Conservation (phyloP, 805 yeast species). For the Blastobotrys peoriensis region DNA sequence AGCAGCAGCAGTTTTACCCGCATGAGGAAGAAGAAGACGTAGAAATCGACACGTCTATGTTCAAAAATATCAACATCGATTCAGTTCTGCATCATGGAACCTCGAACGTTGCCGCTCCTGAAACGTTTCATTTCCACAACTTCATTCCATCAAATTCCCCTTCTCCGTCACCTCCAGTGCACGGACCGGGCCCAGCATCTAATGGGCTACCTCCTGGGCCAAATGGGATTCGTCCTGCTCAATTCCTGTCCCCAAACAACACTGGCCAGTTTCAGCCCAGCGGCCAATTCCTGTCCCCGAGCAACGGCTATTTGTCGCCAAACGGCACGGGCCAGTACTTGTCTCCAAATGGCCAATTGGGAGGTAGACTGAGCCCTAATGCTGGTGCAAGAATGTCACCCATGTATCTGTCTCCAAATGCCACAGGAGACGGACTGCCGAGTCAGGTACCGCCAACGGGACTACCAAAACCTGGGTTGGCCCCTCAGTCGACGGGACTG, state of each 20-base stretch:
- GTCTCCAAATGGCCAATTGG: not conserved
- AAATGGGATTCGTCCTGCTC: not conserved
- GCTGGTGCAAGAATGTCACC: too few species aligned
- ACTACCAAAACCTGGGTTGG: too few species aligned
- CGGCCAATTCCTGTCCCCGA: not conserved
- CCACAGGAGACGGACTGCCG: not conserved
- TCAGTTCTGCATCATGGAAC: slow-evolving; percentile 66
- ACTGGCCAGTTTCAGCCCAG: not conserved
- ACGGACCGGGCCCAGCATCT: slow-evolving; percentile 16
- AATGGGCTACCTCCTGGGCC: not conserved
- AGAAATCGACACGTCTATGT: slow-evolving; percentile 69
- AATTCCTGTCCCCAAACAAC: not conserved
- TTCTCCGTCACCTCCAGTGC: slow-evolving; percentile 18
- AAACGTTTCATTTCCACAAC: slow-evolving; percentile 1
- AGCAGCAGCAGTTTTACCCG: slow-evolving; percentile 37
- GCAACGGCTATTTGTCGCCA: not conserved
- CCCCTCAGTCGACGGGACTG: too few species aligned
- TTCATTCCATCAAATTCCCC: slow-evolving; percentile 14
- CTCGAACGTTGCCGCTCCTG: slow-evolving; percentile 40
- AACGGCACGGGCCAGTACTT: not conserved
- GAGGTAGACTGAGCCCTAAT: too few species aligned
- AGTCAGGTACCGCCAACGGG: too few species aligned
- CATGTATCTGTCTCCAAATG: slow-evolving; percentile 1
- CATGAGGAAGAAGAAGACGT: slow-evolving; percentile 64
- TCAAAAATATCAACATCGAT: slow-evolving; percentile 73